Base-by-base conservation (phyloP, 2,329 filamentous ascomycete species). In the Ascocoryne sarcoides region DNA sequence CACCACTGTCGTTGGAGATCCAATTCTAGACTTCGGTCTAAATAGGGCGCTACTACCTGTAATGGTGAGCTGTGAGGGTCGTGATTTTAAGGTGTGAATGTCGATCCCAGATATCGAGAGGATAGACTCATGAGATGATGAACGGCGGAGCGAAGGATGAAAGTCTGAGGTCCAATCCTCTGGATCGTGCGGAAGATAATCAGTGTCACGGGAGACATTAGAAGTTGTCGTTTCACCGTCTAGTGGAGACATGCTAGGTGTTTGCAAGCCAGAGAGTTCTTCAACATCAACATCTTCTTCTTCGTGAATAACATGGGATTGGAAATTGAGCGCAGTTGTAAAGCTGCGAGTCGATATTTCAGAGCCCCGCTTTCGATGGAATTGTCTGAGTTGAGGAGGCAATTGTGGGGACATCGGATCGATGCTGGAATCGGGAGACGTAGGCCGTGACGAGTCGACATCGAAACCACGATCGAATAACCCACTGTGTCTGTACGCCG, bases 21-120 rank as follows among this genome's bases (percentile, higher is more conserved):
- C 60, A 49, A 71, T 64, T 38, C 68, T 66, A 12, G 64, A 65
- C 40, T 69, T 68, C 21, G 66, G 62, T 32, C 65, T 58, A 39
- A 58, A 68, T 67, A 42, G 67, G 68, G 43, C 71, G 66, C 37
- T 71, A 59, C 46, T 76, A 56, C 16, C 53, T 54, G 46, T 66
- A 21, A 59, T 66, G 14, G 80, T 75, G 43, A 92, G 72, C 54
- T 93, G 85, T 23, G 83, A 85, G 0, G 86, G 85, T 3, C 84
- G 76, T 1, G 73, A 71, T 53, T 82, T 80, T 4, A 93, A 69
- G 0, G 84, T 88, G 59, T 94, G 88, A 36, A 95, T 93, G 57
- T 95, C 90, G 60, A 95, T 81, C 2, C 87, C 88, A 0, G 81
- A 77, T 2, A 95, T 73, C 0, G 89, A 95, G 51, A 95, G 75